phyloP scores from a whole-genome alignment of 148 eudicot genomes.

The Rhododendron ovatum region DNA sequence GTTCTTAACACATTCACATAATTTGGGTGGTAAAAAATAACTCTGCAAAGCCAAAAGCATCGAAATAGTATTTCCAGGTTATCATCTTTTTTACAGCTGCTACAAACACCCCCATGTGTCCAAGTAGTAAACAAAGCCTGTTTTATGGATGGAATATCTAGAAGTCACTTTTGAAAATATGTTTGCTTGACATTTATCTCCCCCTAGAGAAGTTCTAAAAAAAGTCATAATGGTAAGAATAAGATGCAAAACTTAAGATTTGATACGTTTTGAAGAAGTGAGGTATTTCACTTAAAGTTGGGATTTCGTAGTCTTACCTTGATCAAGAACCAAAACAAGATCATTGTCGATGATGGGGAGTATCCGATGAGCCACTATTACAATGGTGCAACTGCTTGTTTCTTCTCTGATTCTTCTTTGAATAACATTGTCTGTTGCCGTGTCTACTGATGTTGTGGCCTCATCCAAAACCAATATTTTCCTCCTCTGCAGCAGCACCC shows the following conservation, averaged over 20 bases:
- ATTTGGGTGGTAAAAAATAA: not conserved
- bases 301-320: constrained; percentile 40
- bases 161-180: not conserved
- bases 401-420: constrained; percentile 73
- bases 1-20: not conserved
- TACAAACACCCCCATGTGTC: not conserved
- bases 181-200: not conserved
- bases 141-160: not conserved
- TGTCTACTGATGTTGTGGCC: constrained; percentile 92
- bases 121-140: not conserved
- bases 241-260: not conserved
- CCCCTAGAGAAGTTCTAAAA: not conserved
- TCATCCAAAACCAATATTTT: constrained; percentile 82
- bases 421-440: constrained; percentile 77
- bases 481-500: constrained; percentile 70
- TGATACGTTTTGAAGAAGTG: not conserved
- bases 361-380: constrained; percentile 74
- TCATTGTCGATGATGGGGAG: constrained; percentile 81
- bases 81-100: not conserved
- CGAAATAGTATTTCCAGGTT: not conserved
- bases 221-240: not conserved
- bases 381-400: constrained; percentile 67
- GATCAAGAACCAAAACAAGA: constrained; percentile 83
- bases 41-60: not conserved
- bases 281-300: not conserved